Percentiles rank a stretch among this genome's conserved stretches.
These are phyloP conservation scores for Darksidea phi DNA, from an alignment of 495 filamentous ascomycete species.

Conservation along the genomic window DNA sequence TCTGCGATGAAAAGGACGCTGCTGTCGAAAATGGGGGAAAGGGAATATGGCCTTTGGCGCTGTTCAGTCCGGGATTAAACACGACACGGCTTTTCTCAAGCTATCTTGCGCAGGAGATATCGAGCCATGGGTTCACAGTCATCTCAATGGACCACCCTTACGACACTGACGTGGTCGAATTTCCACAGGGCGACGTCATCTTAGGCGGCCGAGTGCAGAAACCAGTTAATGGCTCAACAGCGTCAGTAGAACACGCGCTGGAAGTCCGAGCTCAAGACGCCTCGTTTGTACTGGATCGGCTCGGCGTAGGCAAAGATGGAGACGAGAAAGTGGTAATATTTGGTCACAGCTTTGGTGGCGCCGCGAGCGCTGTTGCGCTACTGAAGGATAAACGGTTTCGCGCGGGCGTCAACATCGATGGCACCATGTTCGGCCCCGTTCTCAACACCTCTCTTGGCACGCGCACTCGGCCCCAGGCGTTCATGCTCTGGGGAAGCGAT, in stretches of 20 bases:
- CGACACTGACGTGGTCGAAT: slow-evolving; percentile 46
- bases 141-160: slow-evolving; percentile 51
- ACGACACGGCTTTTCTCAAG: slow-evolving; percentile 5
- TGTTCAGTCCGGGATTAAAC: slow-evolving; percentile 11
- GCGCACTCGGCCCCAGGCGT: not conserved
- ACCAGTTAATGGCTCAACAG: not conserved
- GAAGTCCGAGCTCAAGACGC: slow-evolving; percentile 8
- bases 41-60: not conserved
- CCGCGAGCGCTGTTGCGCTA: not conserved
- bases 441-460: slow-evolving; percentile 1
- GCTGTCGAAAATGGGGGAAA: not conserved
- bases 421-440: slow-evolving; percentile 17
- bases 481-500: slow-evolving; percentile 2
- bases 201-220: not conserved
- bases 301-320: not conserved
- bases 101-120: slow-evolving; percentile 42
- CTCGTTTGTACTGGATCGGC: slow-evolving; percentile 9
- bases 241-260: slow-evolving; percentile 10
- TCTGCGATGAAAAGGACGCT: not conserved
- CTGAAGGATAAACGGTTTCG: slow-evolving; percentile 4
- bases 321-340: slow-evolving; percentile 8
- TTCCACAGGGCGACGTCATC: slow-evolving; percentile 16
- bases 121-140: slow-evolving; percentile 50
- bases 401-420: slow-evolving; percentile 10
- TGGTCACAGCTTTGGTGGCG: slow-evolving; percentile 17